Base-by-base conservation (phyloP, 1,284 basidiomycete genomes). In the Cryptococcus neoformans region DNA sequence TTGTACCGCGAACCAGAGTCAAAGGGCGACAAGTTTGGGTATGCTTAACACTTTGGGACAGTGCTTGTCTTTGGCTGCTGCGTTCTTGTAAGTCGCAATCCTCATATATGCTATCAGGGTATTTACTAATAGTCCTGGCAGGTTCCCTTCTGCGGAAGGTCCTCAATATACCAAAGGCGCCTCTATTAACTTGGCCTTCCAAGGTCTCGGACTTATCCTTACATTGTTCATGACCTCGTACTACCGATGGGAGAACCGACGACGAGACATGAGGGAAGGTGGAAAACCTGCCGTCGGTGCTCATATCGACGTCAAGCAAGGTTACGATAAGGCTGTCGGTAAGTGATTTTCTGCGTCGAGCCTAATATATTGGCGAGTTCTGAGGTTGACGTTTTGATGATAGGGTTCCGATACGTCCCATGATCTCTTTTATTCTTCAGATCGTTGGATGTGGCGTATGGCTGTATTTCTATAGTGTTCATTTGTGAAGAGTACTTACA, bases 21-120 rank as follows among this genome's bases (percentile, higher is more conserved):
- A 78, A 58, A 63, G 78, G 47, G 79, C 79, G 4, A 71, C 78
- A 1, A 66, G 67, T 7, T 70, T 81, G 54, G 79, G 79, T 44
- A 78, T 78, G 76, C 73, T 81, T 50, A 81, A 81, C 70, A 64
- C 74, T 1, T 55, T 79, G 57, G 79, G 77, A 12, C 80, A 81
- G 61, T 80, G 78, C 57, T 67, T 81, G 11, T 70, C 72, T 2
- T 67, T 81, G 55, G 65, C 73, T 34, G 79, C 79, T 16, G 62
- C 78, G 8, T 79, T 79, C 68, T 59, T 75, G 63, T 67, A 41
- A 61, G 65, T 64, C 28, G 8, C 4, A 38, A 6, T 36, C 11
- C 7, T 11, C 37, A 28, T 4, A 28, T 28, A 28, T 16, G 35
- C 36, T n/a, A n/a, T 39, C 17, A n/a, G 14, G 16, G 17, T 2